A percentile compares a stretch with the other conserved stretches of the same genome.
Evolutionary conservation across 2,329 filamentous ascomycete genomes (phyloP).

Genomic region (Coniella lustricola): DNA sequence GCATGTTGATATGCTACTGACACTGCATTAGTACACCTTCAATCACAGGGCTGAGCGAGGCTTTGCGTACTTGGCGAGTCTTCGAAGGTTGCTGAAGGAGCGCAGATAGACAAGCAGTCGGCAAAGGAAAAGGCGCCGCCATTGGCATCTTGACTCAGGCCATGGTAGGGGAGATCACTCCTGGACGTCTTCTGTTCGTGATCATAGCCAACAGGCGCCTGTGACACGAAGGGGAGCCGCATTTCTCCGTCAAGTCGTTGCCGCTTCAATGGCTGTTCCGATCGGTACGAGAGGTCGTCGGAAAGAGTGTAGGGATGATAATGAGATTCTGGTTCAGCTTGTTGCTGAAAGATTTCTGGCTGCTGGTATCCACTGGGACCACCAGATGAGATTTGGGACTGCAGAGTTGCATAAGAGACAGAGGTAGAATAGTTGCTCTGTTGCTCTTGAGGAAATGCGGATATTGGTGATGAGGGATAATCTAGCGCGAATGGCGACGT

Average conservation of each 20-base stretch:
- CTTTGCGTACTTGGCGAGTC: conserved; percentile 4
- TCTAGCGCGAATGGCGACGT: conserved; percentile 9
- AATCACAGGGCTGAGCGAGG: too few species aligned
- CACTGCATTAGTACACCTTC: neutral
- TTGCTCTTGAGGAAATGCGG: conserved; percentile 21
- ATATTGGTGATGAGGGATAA: conserved; percentile 21
- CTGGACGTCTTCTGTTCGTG: conserved; percentile 7
- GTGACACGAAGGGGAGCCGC: conserved; percentile 2
- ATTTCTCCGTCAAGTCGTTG: conserved; percentile 21
- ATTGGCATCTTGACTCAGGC: neutral
- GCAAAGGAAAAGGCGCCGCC: conserved; percentile 2
- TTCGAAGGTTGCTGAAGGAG: conserved; percentile 4
- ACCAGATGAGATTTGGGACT: conserved; percentile 4
- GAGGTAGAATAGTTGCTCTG: conserved; percentile 19
- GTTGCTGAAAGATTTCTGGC: conserved; percentile 18
- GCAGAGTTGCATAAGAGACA: neutral
- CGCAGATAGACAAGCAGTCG: conserved; percentile 1
- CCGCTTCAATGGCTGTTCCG: conserved; percentile 23
- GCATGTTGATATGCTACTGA: conserved; percentile 8
- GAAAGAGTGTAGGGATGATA: neutral
- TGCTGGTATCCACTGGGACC: conserved; percentile 25
- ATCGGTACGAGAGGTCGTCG: conserved; percentile 5
- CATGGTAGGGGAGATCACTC: conserved; percentile 1
- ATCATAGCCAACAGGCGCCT: neutral
- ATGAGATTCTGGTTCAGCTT: conserved; percentile 1